Conservation (phyloP, 148 eudicot species). For the Chenopodium quinoa region DNA sequence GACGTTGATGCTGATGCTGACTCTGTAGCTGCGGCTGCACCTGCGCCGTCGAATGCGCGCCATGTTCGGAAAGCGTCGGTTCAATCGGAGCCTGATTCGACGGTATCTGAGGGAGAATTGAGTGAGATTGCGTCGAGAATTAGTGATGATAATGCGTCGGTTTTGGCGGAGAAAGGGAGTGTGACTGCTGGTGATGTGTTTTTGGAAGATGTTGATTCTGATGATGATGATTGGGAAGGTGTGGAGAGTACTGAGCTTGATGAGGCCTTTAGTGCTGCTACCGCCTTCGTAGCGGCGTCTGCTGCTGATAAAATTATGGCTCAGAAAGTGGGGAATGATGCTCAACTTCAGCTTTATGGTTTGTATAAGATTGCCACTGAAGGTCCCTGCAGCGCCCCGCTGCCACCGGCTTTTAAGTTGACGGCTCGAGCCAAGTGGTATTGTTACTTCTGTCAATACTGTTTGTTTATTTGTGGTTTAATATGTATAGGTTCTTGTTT, state of each 20-base stretch:
- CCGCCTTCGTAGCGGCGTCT: conserved; percentile 86
- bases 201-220: conserved; percentile 30
- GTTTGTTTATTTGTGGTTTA: not conserved
- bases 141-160: conserved; percentile 38
- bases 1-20: not conserved
- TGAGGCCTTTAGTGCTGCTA: conserved; percentile 89
- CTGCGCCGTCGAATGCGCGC: not conserved
- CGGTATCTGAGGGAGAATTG: conserved; percentile 21
- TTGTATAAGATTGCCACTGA: conserved; percentile 92
- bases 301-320: conserved; percentile 57
- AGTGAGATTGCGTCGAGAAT: conserved; percentile 37
- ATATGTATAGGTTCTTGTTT: not conserved
- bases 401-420: conserved; percentile 82
- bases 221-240: conserved; percentile 97
- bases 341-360: conserved; percentile 82
- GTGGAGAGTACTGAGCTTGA: conserved; percentile 96
- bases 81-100: conserved; percentile 23
- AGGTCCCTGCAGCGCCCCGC: conserved; percentile 77
- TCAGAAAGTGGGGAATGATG: conserved; percentile 65
- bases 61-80: not conserved
- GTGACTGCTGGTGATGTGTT: conserved; percentile 27
- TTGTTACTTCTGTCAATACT: not conserved
- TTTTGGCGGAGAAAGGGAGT: conserved; percentile 41
- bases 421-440: conserved; percentile 98
- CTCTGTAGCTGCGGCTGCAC: not conserved